Percentiles rank a stretch among this genome's conserved stretches.
Evolutionary conservation across 202 grass and related monocot species (phyloP).

Genomic region (Schoenoplectus triqueter): DNA sequence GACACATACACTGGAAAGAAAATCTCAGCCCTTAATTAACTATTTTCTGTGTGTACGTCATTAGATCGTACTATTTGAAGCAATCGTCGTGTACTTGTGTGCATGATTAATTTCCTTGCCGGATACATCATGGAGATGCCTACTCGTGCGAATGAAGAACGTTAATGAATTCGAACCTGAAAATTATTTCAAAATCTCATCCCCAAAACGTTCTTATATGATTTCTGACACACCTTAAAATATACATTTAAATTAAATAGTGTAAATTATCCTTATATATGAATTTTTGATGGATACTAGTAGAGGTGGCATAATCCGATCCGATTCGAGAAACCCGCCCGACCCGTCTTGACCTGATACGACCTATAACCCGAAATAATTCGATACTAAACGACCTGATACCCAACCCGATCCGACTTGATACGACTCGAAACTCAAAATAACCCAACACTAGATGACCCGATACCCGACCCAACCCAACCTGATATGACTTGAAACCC

Average conservation of each 20-base stretch:
- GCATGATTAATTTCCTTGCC: background rate
- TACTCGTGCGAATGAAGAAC: conserved; percentile 3
- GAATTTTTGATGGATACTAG: too few species aligned
- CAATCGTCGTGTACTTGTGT: background rate
- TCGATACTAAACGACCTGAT: too few species aligned
- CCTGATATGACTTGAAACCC: too few species aligned
- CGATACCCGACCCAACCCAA: too few species aligned
- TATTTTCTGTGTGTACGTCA: background rate
- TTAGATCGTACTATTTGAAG: background rate
- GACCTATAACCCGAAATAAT: too few species aligned
- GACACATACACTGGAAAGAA: background rate
- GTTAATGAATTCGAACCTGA: background rate
- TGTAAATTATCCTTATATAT: background rate
- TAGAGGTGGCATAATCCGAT: too few species aligned
- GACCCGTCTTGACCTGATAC: too few species aligned
- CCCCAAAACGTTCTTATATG: background rate
- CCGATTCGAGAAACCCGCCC: too few species aligned
- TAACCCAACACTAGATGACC: too few species aligned
- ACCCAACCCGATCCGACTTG: too few species aligned
- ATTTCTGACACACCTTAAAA: background rate
- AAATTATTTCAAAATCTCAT: background rate
- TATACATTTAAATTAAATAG: background rate
- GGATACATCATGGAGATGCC: background rate
- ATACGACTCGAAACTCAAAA: too few species aligned
- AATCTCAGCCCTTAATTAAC: conserved; percentile 3